phyloP scores from a whole-genome alignment of 208 protist genomes.

The Trypanosoma vivax region DNA sequence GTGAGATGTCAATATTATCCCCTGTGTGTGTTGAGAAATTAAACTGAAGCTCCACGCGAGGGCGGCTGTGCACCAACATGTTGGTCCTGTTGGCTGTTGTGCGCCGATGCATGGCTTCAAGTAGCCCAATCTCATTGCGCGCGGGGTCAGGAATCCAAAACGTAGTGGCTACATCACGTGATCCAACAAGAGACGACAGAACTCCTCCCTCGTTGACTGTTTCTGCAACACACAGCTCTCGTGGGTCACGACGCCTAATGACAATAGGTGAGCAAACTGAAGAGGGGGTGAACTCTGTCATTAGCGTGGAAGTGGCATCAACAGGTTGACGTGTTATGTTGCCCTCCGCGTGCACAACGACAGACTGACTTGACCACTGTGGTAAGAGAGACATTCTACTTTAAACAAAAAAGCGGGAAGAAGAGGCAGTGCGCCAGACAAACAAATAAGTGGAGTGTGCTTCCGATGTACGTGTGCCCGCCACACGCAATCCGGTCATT shows the following conservation, averaged over 20 bases:
- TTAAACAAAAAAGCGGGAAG: background rate
- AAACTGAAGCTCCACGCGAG: conserved; percentile 56
- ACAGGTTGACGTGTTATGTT: conserved; percentile 23
- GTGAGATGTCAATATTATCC: conserved; percentile 70
- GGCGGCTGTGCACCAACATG: conserved; percentile 62
- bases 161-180: conserved; percentile 37
- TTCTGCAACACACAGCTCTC: background rate
- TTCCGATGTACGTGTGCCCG: background rate
- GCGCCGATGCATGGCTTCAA: conserved; percentile 55
- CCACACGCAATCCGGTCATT: too few relatives aligned
- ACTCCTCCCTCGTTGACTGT: conserved; percentile 2
- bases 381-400: conserved; percentile 51
- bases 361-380: conserved; percentile 41
- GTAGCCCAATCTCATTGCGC: conserved; percentile 52
- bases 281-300: conserved; percentile 34
- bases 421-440: background rate
- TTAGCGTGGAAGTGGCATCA: too few relatives aligned
- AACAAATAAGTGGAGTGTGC: conserved; percentile 2
- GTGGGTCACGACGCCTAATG: conserved; percentile 38
- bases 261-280: conserved; percentile 56
- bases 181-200: conserved; percentile 16
- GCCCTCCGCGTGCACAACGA: conserved; percentile 48
- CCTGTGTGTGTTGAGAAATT: conserved; percentile 73
- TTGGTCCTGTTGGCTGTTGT: conserved; percentile 40
- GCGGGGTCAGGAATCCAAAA: conserved; percentile 64